A percentile compares a stretch with the other conserved stretches of the same genome.
phyloP scores from a whole-genome alignment of 208 protist species.

The Trypanosomatidae sp. region DNA sequence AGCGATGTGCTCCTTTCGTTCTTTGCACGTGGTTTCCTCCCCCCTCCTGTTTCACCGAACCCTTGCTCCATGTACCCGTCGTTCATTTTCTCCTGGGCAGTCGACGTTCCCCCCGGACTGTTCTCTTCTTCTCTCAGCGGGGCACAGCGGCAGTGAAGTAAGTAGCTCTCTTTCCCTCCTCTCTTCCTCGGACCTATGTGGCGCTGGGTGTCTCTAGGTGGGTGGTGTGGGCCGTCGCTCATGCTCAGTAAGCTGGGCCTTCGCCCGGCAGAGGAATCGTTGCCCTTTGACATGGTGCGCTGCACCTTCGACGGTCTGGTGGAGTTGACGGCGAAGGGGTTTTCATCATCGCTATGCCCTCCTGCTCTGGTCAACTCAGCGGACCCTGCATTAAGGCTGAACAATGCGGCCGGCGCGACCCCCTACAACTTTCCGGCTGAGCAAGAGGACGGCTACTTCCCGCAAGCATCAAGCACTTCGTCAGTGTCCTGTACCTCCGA shows the following conservation, averaged over 20 bases:
- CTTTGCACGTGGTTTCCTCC: neutral
- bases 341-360: conserved; percentile 16
- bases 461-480: neutral
- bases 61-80: neutral
- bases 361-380: neutral
- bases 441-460: conserved; percentile 21
- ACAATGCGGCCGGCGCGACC: neutral
- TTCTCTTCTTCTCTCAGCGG: neutral
- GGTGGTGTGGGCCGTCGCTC: conserved; percentile 80
- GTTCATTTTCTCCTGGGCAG: neutral
- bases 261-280: conserved; percentile 31
- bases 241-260: conserved; percentile 79
- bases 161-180: too few relatives aligned
- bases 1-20: neutral
- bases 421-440: conserved; percentile 7
- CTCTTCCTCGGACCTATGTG: conserved; percentile 38
- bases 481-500: neutral
- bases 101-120: neutral
- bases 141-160: neutral
- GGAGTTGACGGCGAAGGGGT: conserved; percentile 56
- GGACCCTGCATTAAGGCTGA: neutral
- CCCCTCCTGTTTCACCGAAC: neutral
- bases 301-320: conserved; percentile 84
- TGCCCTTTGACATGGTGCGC: conserved; percentile 83
- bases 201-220: conserved; percentile 80